Percentiles rank a stretch among this genome's conserved stretches.
These are phyloP conservation scores for Malus fusca DNA, from an alignment of 306 rosid species.

Conservation along the genomic window DNA sequence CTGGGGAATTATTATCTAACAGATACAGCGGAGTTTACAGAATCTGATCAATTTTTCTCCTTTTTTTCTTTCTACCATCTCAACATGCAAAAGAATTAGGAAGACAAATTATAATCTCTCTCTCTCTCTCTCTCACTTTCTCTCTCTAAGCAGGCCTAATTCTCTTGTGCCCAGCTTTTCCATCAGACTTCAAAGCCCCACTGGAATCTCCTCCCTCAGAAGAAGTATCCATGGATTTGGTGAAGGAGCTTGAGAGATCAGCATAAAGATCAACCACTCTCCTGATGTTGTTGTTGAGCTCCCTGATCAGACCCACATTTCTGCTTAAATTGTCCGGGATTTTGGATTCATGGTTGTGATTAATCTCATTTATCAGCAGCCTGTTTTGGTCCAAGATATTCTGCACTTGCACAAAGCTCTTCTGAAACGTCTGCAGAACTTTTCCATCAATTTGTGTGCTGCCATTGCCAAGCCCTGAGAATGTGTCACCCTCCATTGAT, in stretches of 20 bases:
- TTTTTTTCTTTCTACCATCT: conserved; percentile 18
- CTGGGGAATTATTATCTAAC: conserved; percentile 39
- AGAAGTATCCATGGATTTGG: conserved; percentile 84
- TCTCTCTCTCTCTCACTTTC: neutral
- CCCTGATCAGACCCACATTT: conserved; percentile 82
- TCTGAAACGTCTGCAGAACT: conserved; percentile 71
- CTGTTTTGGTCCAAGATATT: conserved; percentile 84
- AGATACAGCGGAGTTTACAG: conserved; percentile 29
- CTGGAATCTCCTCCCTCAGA: conserved; percentile 94
- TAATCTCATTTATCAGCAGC: conserved; percentile 85
- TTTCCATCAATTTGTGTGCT: conserved; percentile 57
- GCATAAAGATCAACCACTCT: conserved; percentile 93
- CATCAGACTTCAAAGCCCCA: conserved; percentile 74
- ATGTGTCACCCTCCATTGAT: conserved; percentile 88
- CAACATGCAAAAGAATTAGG: conserved; percentile 32
- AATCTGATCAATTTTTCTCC: conserved; percentile 25
- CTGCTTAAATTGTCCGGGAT: conserved; percentile 81
- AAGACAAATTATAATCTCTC: neutral
- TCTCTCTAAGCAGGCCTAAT: conserved; percentile 42
- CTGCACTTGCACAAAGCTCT: conserved; percentile 86
- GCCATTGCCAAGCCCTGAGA: conserved; percentile 54
- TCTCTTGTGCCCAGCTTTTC: conserved; percentile 60
- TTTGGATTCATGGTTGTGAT: conserved; percentile 95
- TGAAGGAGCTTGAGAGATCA: conserved; percentile 76
- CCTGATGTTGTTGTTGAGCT: conserved; percentile 86